phyloP scores from a whole-genome alignment of 345 rosid genomes.

The Dimocarpus longan region DNA sequence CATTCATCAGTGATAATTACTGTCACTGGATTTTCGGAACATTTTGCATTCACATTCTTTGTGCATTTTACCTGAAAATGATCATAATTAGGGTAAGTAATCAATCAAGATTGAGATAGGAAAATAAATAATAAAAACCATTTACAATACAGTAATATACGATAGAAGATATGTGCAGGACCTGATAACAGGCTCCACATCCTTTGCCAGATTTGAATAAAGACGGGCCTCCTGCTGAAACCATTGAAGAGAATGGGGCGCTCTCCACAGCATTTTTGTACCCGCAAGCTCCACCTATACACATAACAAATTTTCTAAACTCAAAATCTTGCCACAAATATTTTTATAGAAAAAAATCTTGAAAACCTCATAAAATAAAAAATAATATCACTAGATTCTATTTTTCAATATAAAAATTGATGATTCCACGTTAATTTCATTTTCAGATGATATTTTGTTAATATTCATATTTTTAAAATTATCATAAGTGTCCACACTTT shows the following conservation, averaged over 20 bases:
- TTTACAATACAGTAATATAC: not conserved
- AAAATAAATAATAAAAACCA: not conserved
- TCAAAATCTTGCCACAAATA: not conserved
- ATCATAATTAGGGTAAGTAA: not conserved
- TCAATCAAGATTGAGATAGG: not conserved
- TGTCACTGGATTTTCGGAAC: conserved; percentile 61
- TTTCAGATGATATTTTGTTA: no score
- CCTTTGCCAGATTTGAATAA: conserved; percentile 58
- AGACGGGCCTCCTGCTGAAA: conserved; percentile 68
- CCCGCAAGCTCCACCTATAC: conserved; percentile 77
- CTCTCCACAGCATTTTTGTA: conserved; percentile 42
- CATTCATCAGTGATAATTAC: conserved; percentile 76
- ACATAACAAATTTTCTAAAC: not conserved
- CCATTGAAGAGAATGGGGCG: conserved; percentile 48
- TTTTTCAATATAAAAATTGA: no score
- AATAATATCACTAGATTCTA: no score
- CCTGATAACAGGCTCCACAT: conserved; percentile 82
- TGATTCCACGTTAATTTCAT: no score
- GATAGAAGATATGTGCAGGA: conserved; percentile 4
- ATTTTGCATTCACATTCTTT: conserved; percentile 41
- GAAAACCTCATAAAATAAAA: no score
- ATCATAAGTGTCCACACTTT: no score
- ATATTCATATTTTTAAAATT: no score
- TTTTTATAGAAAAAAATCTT: no score
- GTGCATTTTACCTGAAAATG: conserved; percentile 59